Evolutionary conservation across 352 stramenopile genomes (phyloP).

Genomic region (Achlya hypogyna): DNA sequence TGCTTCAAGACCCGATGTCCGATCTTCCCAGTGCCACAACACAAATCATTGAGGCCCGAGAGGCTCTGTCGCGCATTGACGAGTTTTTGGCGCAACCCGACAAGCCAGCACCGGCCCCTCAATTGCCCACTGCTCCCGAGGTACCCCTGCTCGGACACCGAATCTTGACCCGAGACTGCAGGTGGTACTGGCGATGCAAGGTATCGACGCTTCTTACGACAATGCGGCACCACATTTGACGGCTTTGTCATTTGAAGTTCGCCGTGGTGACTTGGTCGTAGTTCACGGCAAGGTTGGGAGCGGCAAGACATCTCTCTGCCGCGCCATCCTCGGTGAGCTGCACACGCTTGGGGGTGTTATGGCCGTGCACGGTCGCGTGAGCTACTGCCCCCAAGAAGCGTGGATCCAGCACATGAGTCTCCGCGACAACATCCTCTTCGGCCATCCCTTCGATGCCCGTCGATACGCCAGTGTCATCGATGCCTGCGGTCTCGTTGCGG

Average conservation of each 20-base stretch:
- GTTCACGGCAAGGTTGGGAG: constrained; percentile 39
- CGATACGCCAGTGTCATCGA: constrained; percentile 59
- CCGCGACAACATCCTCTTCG: constrained; percentile 97
- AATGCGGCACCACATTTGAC: background rate
- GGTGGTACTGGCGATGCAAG: background rate
- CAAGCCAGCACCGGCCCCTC: background rate
- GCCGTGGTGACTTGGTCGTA: constrained; percentile 40
- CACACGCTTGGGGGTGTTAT: constrained; percentile 32
- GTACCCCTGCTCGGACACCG: background rate
- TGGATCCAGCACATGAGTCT: constrained; percentile 96
- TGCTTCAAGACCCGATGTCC: constrained; percentile 31
- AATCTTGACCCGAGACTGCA: background rate
- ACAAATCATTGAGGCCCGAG: constrained; percentile 31
- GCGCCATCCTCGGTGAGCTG: constrained; percentile 39
- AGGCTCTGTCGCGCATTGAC: constrained; percentile 31
- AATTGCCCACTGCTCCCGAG: background rate
- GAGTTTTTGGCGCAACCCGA: constrained; percentile 26
- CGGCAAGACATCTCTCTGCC: constrained; percentile 54
- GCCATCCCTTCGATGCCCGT: constrained; percentile 48
- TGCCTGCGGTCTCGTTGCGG: constrained; percentile 43
- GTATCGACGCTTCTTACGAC: background rate
- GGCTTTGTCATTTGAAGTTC: constrained; percentile 23
- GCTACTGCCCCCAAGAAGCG: constrained; percentile 86
- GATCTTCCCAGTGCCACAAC: constrained; percentile 32
- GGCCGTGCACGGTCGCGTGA: constrained; percentile 33